A percentile compares a stretch with the other conserved stretches of the same genome.
Evolutionary conservation across 805 yeast species (phyloP).

Genomic region (Hanseniaspora taiwanica): DNA sequence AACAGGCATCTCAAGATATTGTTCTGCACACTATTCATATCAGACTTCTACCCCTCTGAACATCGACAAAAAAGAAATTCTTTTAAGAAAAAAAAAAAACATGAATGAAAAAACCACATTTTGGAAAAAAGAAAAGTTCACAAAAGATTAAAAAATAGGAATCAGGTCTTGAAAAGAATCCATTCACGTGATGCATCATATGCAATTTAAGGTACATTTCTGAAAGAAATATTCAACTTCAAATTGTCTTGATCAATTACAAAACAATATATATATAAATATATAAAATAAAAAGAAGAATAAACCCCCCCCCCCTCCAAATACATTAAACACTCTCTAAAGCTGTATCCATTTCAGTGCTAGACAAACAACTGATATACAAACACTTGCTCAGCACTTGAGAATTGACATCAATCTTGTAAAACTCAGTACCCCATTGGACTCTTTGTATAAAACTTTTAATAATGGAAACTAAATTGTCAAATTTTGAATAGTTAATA

Average conservation of each 20-base stretch:
- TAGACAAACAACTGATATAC: constrained; percentile 60
- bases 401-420: constrained; percentile 39
- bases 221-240: too few species aligned
- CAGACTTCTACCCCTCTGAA: too few species aligned
- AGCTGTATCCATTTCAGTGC: constrained; percentile 70
- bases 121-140: neutral
- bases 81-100: neutral
- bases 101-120: neutral
- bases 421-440: constrained; percentile 66
- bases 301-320: too few species aligned
- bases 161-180: neutral
- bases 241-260: too few species aligned
- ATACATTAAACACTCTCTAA: too few species aligned
- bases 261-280: neutral
- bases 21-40: too few species aligned
- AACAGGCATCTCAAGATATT: too few species aligned
- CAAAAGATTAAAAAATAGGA: neutral
- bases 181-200: too few species aligned
- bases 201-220: too few species aligned
- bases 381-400: constrained; percentile 74
- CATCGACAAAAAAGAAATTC: too few species aligned
- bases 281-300: neutral
- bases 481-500: constrained; percentile 67
- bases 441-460: constrained; percentile 67
- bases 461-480: constrained; percentile 62